Conservation (phyloP, 352 stramenopile species). For the Globisporangium paroecandrum region DNA sequence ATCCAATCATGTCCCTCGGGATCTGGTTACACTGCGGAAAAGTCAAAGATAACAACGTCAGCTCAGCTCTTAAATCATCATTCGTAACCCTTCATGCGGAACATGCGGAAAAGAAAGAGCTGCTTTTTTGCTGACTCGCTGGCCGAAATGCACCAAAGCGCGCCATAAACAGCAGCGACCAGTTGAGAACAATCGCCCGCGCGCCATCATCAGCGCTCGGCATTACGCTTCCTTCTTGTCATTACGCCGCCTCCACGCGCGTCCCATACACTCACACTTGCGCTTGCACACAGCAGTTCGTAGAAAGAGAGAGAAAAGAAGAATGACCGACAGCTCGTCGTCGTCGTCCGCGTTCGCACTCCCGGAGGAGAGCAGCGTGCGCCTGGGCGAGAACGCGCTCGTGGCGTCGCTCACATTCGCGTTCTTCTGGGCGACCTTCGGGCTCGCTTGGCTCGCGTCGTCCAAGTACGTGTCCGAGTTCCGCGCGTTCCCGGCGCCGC, state of each 20-base stretch:
- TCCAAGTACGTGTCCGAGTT: slow-evolving; percentile 60
- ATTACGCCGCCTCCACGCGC: neutral
- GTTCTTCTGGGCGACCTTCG: slow-evolving; percentile 71
- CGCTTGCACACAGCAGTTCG: neutral
- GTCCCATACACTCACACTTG: neutral
- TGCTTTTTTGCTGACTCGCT: neutral
- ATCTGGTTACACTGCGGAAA: neutral
- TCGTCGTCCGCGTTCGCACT: slow-evolving; percentile 30
- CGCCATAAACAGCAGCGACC: neutral
- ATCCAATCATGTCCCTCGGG: no score
- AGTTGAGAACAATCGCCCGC: neutral
- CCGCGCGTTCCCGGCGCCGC: slow-evolving; percentile 44
- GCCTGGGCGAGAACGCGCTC: slow-evolving; percentile 56
- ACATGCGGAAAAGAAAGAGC: neutral
- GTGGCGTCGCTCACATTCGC: slow-evolving; percentile 56
- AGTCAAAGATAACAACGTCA: neutral
- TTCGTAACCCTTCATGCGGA: neutral
- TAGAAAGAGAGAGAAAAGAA: neutral
- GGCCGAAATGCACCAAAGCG: neutral
- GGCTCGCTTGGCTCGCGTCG: slow-evolving; percentile 55
- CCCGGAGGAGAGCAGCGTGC: slow-evolving; percentile 57
- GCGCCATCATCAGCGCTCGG: neutral
- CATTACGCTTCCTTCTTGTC: neutral
- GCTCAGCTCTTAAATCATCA: neutral
- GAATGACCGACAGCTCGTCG: slow-evolving; percentile 9